Evolutionary conservation across 768 basidiomycete genomes (phyloP).

Genomic region (Rhodotorula sphaerocarpa): DNA sequence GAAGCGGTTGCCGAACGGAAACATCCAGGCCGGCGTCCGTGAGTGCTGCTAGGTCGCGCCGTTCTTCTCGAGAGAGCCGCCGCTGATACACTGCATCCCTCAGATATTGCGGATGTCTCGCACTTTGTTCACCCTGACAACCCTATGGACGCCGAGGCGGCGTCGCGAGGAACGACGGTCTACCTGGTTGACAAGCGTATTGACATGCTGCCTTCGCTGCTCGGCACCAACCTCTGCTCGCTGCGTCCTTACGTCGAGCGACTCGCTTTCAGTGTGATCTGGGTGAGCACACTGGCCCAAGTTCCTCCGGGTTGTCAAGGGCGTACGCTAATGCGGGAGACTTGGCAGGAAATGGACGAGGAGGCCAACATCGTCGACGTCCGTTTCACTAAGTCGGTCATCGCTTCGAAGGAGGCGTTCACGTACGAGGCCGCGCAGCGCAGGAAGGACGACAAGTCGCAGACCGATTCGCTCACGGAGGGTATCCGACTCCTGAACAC

Average conservation of each 20-base stretch:
- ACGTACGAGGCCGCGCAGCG: constrained; percentile 94
- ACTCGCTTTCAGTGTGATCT: constrained; percentile 87
- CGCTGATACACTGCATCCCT: background rate
- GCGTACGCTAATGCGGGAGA: background rate
- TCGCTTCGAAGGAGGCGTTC: constrained; percentile 89
- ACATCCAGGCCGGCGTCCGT: constrained; percentile 97
- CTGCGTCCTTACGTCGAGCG: constrained; percentile 85
- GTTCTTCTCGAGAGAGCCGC: background rate
- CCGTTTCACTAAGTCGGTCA: constrained; percentile 90
- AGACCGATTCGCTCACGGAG: constrained; percentile 69
- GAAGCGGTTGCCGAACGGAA: constrained; percentile 72
- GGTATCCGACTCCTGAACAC: constrained; percentile 81
- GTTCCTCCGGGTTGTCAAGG: background rate
- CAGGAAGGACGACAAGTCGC: constrained; percentile 80
- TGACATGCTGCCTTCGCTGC: constrained; percentile 87
- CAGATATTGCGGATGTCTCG: constrained; percentile 97
- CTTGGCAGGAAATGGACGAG: constrained; percentile 68
- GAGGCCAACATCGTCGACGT: constrained; percentile 84
- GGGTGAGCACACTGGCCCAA: constrained; percentile 63
- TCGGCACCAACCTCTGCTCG: constrained; percentile 94
- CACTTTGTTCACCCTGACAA: constrained; percentile 89
- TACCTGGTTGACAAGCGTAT: constrained; percentile 98
- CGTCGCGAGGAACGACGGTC: constrained; percentile 90
- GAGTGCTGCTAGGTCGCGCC: constrained; percentile 50
- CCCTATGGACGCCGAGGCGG: constrained; percentile 92